A percentile compares a stretch with the other conserved stretches of the same genome.
Conservation (phyloP, 305 asterid genomes). For the Fraxinus platypoda region DNA sequence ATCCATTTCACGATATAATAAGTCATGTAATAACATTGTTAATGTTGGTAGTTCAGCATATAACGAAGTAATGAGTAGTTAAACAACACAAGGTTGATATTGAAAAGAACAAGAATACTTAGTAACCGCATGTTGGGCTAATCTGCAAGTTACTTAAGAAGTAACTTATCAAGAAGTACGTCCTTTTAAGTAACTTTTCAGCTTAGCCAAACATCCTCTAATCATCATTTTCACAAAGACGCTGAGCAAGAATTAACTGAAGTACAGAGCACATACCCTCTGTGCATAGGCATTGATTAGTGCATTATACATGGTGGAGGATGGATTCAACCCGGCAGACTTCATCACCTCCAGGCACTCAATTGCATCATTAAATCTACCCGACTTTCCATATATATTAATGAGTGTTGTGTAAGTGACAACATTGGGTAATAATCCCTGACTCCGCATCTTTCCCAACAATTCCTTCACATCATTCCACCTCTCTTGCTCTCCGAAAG, state of each 20-base stretch:
- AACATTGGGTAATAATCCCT: slow-evolving; percentile 79
- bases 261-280: slow-evolving; percentile 51
- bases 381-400: slow-evolving; percentile 83
- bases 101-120: neutral
- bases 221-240: neutral
- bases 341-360: slow-evolving; percentile 96
- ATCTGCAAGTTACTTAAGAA: neutral
- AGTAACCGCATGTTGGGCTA: neutral
- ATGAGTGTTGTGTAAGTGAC: slow-evolving; percentile 86
- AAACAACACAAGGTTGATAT: neutral
- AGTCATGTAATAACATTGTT: neutral
- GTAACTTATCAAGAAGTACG: neutral
- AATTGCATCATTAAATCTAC: slow-evolving; percentile 75
- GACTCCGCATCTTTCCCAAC: slow-evolving; percentile 70
- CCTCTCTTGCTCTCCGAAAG: slow-evolving; percentile 75
- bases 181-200: neutral
- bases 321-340: slow-evolving; percentile 80
- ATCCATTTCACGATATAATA: neutral
- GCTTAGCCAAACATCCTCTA: neutral
- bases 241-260: neutral
- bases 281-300: slow-evolving; percentile 96
- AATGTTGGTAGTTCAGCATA: neutral
- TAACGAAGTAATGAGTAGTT: neutral
- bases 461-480: slow-evolving; percentile 81
- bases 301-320: slow-evolving; percentile 92